phyloP scores from a whole-genome alignment of 371 early-diverging fungal species.

The Mortierella sp. region DNA sequence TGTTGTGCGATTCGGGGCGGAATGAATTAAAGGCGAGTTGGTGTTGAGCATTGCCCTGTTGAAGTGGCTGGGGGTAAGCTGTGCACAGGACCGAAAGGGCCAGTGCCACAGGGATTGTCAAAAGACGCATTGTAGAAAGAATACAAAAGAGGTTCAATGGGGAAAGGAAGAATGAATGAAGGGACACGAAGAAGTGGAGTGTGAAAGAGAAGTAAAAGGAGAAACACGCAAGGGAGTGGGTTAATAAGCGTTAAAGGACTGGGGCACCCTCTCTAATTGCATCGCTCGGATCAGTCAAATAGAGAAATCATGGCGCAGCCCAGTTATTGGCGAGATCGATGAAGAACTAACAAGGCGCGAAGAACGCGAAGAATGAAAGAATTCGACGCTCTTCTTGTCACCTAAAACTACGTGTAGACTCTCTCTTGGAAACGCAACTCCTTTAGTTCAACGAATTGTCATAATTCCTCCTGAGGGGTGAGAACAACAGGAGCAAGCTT shows the following conservation, averaged over 20 bases:
- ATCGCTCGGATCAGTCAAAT: not conserved
- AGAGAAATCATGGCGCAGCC: not conserved
- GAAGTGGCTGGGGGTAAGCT: slow-evolving; percentile 25
- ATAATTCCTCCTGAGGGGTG: too few relatives aligned
- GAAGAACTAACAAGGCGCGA: too few relatives aligned
- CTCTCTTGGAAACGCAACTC: not conserved
- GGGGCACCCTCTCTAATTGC: not conserved
- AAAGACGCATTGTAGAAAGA: slow-evolving; percentile 28
- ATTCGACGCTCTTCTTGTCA: too few relatives aligned
- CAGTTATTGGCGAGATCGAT: not conserved
- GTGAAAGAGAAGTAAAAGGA: too few relatives aligned
- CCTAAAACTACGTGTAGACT: not conserved
- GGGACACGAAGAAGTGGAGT: not conserved
- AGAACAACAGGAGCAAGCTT: too few relatives aligned
- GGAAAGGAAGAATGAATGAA: not conserved
- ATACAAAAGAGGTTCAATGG: not conserved
- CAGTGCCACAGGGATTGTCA: slow-evolving; percentile 43
- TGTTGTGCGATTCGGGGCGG: slow-evolving; percentile 5
- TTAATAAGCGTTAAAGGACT: not conserved
- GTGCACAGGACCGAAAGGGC: slow-evolving; percentile 27
- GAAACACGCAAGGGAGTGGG: not conserved
- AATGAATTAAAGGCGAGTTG: slow-evolving; percentile 29
- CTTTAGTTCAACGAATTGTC: too few relatives aligned
- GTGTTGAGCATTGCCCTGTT: slow-evolving; percentile 15
- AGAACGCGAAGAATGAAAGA: too few relatives aligned